Percentiles rank a stretch among this genome's conserved stretches.
phyloP scores from a whole-genome alignment of 208 protist species.

The Trichomonas tenax region DNA sequence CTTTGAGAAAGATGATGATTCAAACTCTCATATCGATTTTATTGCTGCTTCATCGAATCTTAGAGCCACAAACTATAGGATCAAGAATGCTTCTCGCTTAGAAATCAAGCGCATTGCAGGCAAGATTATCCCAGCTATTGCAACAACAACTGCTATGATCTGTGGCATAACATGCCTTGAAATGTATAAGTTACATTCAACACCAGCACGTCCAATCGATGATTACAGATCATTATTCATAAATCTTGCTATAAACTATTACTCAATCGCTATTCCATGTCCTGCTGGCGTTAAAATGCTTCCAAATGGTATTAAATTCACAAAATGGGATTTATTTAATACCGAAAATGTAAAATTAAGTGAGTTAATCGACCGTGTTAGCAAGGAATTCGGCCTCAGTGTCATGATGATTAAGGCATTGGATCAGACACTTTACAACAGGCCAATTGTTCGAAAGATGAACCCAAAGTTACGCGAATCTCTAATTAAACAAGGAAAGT shows the following conservation, averaged over 20 bases:
- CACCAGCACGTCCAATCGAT: neutral
- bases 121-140: conserved; percentile 99
- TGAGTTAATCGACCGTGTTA: neutral
- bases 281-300: neutral
- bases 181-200: conserved; percentile 73
- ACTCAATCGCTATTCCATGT: neutral
- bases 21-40: conserved; percentile 50
- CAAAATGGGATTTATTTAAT: neutral
- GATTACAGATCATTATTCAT: neutral
- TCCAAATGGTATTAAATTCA: neutral
- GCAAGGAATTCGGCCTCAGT: neutral
- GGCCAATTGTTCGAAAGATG: no score
- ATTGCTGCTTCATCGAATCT: conserved; percentile 49
- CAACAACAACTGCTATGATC: conserved; percentile 96
- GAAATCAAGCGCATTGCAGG: conserved; percentile 51
- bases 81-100: conserved; percentile 31
- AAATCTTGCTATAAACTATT: neutral
- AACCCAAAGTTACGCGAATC: neutral
- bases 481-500: neutral
- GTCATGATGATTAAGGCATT: neutral
- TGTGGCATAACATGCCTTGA: conserved; percentile 88
- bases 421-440: neutral
- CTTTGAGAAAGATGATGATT: conserved; percentile 62
- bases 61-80: conserved; percentile 44
- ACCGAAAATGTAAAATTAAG: neutral